A percentile compares a stretch with the other conserved stretches of the same genome.
Evolutionary conservation across 2,329 filamentous ascomycete species (phyloP).

Genomic region (Colletotrichum graminicola): DNA sequence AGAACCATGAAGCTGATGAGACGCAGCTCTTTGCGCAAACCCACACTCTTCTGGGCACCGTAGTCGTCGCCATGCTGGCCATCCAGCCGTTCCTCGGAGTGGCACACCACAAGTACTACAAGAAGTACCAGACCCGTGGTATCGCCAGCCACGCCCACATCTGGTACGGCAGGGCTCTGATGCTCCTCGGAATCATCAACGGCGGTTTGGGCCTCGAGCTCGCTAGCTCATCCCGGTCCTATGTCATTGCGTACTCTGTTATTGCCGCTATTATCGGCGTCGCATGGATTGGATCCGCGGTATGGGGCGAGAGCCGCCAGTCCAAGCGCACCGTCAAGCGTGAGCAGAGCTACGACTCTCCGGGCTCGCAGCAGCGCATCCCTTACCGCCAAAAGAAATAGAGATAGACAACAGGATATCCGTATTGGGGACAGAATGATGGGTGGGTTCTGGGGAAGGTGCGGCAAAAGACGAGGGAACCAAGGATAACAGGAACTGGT

Average conservation of each 20-base stretch:
- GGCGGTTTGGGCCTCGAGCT: constrained; percentile 72
- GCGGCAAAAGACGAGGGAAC: neutral
- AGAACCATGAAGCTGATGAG: constrained; percentile 26
- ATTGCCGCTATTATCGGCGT: constrained; percentile 63
- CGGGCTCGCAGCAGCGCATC: constrained; percentile 36
- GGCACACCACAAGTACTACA: constrained; percentile 68
- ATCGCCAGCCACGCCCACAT: constrained; percentile 69
- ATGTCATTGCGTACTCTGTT: constrained; percentile 68
- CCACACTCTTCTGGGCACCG: constrained; percentile 69
- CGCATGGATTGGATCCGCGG: constrained; percentile 55
- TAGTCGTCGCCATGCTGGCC: constrained; percentile 65
- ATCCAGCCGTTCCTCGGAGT: constrained; percentile 71
- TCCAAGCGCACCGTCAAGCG: constrained; percentile 33
- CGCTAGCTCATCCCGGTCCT: constrained; percentile 54
- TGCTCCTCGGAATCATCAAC: constrained; percentile 71
- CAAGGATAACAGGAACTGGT: neutral
- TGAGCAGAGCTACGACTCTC: constrained; percentile 36
- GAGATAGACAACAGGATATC: constrained; percentile 18
- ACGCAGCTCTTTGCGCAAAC: constrained; percentile 63
- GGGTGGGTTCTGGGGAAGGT: neutral
- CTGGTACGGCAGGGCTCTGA: constrained; percentile 71
- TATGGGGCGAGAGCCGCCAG: constrained; percentile 31
- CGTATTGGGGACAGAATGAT: neutral
- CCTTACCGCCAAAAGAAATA: constrained; percentile 37
- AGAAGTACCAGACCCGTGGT: constrained; percentile 61